phyloP scores from a whole-genome alignment of 768 basidiomycete genomes.

The Russula sp. region DNA sequence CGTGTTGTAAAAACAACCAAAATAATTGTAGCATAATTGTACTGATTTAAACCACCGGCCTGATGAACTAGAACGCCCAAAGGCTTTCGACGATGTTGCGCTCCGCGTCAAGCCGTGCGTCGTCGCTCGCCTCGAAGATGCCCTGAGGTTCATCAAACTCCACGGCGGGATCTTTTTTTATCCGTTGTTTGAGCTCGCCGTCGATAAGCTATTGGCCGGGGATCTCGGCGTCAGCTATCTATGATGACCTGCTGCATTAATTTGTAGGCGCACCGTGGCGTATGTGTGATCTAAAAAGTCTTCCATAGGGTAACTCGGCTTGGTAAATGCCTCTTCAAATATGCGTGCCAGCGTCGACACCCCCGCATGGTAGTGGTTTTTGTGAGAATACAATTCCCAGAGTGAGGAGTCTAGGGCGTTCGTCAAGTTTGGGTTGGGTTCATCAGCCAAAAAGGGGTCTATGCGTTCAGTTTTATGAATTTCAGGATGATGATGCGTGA shows the following conservation, averaged over 20 bases:
- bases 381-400: conserved; percentile 86
- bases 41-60: conserved; percentile 1
- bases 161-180: conserved; percentile 72
- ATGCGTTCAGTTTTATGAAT: background rate
- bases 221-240: conserved; percentile 15
- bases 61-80: conserved; percentile 32
- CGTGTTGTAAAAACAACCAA: conserved; percentile 4
- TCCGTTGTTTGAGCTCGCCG: conserved; percentile 72
- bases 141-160: conserved; percentile 34
- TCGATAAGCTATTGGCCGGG: conserved; percentile 67
- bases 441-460: conserved; percentile 70
- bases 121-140: conserved; percentile 26
- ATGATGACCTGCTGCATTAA: conserved; percentile 9
- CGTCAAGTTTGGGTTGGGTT: conserved; percentile 72
- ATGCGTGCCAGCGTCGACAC: conserved; percentile 88
- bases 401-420: conserved; percentile 82
- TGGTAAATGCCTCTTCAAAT: conserved; percentile 91
- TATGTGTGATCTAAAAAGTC: conserved; percentile 97
- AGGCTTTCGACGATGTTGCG: conserved; percentile 39
- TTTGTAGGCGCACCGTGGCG: conserved; percentile 55
- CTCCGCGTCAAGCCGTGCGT: conserved; percentile 38
- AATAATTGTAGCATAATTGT: conserved; percentile 20
- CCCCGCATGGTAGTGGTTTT: conserved; percentile 77
- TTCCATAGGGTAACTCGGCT: conserved; percentile 84
- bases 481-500: background rate